Conservation (phyloP, 257 asterid genomes). For the Petunia axillaris region DNA sequence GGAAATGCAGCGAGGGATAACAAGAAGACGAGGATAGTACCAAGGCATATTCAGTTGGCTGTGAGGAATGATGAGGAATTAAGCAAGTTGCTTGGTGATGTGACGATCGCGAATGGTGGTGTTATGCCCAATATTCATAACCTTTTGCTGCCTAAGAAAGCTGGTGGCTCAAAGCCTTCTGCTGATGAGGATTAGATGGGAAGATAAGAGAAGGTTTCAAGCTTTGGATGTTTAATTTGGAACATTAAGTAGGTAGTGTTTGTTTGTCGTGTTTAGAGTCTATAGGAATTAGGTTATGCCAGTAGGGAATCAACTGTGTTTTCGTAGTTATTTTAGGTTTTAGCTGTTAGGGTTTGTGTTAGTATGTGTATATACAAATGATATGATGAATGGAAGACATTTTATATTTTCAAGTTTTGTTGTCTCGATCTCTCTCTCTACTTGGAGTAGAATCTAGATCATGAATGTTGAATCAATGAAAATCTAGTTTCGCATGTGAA, state of each 20-base stretch:
- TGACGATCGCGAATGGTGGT: conserved; percentile 82
- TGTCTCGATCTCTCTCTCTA: too few species aligned
- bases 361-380: conserved; percentile 36
- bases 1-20: conserved; percentile 88
- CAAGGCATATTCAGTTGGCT: conserved; percentile 76
- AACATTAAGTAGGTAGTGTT: not conserved
- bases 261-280: not conserved
- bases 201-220: not conserved
- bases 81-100: conserved; percentile 83
- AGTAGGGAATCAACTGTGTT: not conserved
- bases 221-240: not conserved
- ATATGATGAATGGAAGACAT: conserved; percentile 18
- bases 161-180: conserved; percentile 57
- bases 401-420: not conserved
- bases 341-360: conserved; percentile 23
- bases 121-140: conserved; percentile 94
- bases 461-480: too few species aligned
- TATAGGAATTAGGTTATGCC: conserved; percentile 11
- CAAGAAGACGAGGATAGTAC: conserved; percentile 85
- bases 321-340: not conserved
- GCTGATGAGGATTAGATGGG: conserved; percentile 61
- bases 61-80: conserved; percentile 79
- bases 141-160: conserved; percentile 73
- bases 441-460: too few species aligned
- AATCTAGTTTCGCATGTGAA: too few species aligned